Conservation (phyloP, 805 yeast species). For the Yamadazyma laniorum region DNA sequence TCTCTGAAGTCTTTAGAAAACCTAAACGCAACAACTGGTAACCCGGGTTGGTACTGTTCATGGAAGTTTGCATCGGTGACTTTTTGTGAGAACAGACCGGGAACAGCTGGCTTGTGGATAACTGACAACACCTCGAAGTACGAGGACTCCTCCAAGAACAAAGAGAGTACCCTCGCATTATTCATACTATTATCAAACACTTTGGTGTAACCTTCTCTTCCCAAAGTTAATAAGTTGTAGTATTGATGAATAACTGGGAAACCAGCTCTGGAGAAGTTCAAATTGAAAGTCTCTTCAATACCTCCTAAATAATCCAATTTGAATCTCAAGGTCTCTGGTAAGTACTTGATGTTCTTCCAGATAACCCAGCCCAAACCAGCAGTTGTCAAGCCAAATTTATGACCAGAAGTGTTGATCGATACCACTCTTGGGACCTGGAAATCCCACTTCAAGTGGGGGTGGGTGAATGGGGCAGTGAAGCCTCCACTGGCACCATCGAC, state of each 20-base stretch:
- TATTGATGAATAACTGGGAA: slow-evolving; percentile 88
- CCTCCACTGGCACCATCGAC: slow-evolving; percentile 95
- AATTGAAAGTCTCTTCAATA: slow-evolving; percentile 77
- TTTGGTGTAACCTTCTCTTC: slow-evolving; percentile 66
- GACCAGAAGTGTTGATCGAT: slow-evolving; percentile 88
- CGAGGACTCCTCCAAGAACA: slow-evolving; percentile 60
- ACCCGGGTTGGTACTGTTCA: slow-evolving; percentile 62
- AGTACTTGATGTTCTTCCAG: slow-evolving; percentile 63
- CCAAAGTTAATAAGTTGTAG: slow-evolving; percentile 71
- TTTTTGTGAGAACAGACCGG: slow-evolving; percentile 20
- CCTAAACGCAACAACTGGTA: slow-evolving; percentile 88
- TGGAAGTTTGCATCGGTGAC: slow-evolving; percentile 27
- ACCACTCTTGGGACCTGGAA: slow-evolving; percentile 73
- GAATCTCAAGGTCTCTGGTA: slow-evolving; percentile 74
- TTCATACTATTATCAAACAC: slow-evolving; percentile 61
- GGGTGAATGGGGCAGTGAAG: slow-evolving; percentile 79
- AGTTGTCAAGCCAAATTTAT: slow-evolving; percentile 85
- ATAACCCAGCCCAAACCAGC: slow-evolving; percentile 94
- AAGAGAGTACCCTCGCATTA: slow-evolving; percentile 69
- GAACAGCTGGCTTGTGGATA: slow-evolving; percentile 56
- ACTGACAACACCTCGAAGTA: slow-evolving; percentile 74
- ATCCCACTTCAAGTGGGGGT: slow-evolving; percentile 81
- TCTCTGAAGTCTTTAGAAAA: slow-evolving; percentile 57
- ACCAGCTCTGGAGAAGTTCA: slow-evolving; percentile 91
- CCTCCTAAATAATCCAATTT: slow-evolving; percentile 85